phyloP scores from a whole-genome alignment of 1,139 yeast species.

The Lodderomyces pseudojiufengensis region DNA sequence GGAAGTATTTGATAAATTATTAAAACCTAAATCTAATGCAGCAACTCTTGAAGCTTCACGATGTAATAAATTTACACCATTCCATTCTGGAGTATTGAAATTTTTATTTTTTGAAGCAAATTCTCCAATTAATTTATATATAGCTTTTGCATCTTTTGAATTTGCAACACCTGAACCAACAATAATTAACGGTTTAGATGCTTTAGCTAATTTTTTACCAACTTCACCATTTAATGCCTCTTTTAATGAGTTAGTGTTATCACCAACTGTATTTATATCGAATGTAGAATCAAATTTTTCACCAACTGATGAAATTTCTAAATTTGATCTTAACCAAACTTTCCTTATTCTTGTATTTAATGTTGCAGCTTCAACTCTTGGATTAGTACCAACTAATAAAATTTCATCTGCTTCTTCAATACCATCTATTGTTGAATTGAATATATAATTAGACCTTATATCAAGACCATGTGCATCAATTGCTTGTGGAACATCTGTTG shows the following conservation, averaged over 20 bases:
- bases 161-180: slow-evolving; percentile 81
- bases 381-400: slow-evolving; percentile 78
- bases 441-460: slow-evolving; percentile 73
- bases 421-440: slow-evolving; percentile 78
- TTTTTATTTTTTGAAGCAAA: slow-evolving; percentile 58
- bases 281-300: slow-evolving; percentile 77
- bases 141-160: slow-evolving; percentile 60
- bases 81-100: slow-evolving; percentile 74
- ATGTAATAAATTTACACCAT: slow-evolving; percentile 76
- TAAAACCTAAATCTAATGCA: slow-evolving; percentile 82
- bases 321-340: slow-evolving; percentile 69
- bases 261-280: slow-evolving; percentile 62
- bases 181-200: slow-evolving; percentile 74
- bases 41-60: slow-evolving; percentile 87
- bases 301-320: slow-evolving; percentile 71
- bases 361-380: slow-evolving; percentile 89
- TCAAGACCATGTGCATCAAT: slow-evolving; percentile 72
- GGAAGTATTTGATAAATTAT: slow-evolving; percentile 43
- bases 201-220: slow-evolving; percentile 65
- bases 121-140: slow-evolving; percentile 59
- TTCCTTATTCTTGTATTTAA: slow-evolving; percentile 82
- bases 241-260: slow-evolving; percentile 53
- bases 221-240: slow-evolving; percentile 63
- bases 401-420: slow-evolving; percentile 81
- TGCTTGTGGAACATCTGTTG: slow-evolving; percentile 62